Evolutionary conservation across 371 early-diverging fungal species (phyloP).

Genomic region (Batrachochytrium dendrobatidis): DNA sequence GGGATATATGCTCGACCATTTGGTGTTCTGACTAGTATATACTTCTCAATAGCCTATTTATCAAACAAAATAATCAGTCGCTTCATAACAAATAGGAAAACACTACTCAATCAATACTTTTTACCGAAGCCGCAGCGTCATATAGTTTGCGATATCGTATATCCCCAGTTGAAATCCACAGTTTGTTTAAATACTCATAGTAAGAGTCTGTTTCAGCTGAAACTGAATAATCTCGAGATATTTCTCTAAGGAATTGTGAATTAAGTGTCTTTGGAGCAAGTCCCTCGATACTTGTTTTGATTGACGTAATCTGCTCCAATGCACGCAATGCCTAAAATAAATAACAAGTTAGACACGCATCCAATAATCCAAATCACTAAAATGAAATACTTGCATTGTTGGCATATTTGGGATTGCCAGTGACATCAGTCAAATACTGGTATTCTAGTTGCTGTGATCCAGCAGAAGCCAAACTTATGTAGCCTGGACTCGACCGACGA

Average conservation of each 20-base stretch:
- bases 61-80: slow-evolving; percentile 44
- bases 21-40: slow-evolving; percentile 10
- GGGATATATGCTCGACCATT: not conserved
- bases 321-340: not conserved
- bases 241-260: not conserved
- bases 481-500: not conserved
- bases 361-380: not conserved
- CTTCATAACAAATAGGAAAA: no score
- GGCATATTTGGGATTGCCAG: slow-evolving; percentile 39
- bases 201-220: slow-evolving; percentile 33
- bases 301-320: not conserved
- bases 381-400: slow-evolving; percentile 4
- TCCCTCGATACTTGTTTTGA: no score
- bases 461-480: slow-evolving; percentile 18
- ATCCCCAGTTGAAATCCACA: slow-evolving; percentile 51
- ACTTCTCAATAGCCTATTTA: slow-evolving; percentile 28
- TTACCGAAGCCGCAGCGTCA: slow-evolving; percentile 33
- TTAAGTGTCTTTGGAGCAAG: no score
- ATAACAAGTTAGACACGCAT: not conserved
- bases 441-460: slow-evolving; percentile 36
- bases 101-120: no score
- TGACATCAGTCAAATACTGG: slow-evolving; percentile 34
- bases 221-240: slow-evolving; percentile 17
- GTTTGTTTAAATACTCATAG: slow-evolving; percentile 65
- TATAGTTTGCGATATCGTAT: slow-evolving; percentile 51